Base-by-base conservation (phyloP, 2,329 filamentous ascomycete species). In the Lachnellula subtilissima region DNA sequence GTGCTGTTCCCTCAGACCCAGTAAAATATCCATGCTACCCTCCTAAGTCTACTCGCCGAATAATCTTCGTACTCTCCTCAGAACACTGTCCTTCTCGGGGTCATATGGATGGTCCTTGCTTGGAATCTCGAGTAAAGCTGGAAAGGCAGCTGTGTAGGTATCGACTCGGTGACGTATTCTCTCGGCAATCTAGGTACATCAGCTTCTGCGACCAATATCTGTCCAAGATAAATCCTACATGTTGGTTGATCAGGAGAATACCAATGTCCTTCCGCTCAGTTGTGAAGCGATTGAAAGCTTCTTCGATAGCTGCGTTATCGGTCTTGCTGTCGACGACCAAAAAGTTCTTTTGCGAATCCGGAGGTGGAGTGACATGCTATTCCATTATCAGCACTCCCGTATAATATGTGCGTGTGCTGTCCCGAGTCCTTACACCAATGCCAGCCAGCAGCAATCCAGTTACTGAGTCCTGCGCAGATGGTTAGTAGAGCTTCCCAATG, bases 51-150 rank as follows among this genome's bases (percentile, higher is more conserved):
- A 92, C 76, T 92, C 84, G 65, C 84, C 84, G 75, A 86, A 86
- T 61, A 89, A 69, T 67, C 86, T 83, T 71, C 83, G 78, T 62
- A 99, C 94, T 64, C 94, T 83, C 76, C 92, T 89, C 75, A 99
- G 74, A 45, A 99, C 93, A 70, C 93, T 97, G 73, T 99, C 94
- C 79, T 99, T 99, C 76, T 99, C 94, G 0, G 94, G 94, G 68
- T 99, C 93, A 71, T 99, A 99, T 2, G 94, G 94, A 72, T 99
- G 94, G 73, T 99, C 94, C 80, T 99, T 99, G 76, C 91, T 96
- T 23, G 94, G 94, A 59, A 99, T 97, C 74, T 99, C 94, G 56
- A 99, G 84, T 53, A 99, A 82, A 22, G 91, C 87, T n/a, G 94
- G 94, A 75, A 99, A 99, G 4, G 94, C 92, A 50, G 93, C 90